phyloP scores from a whole-genome alignment of 2,329 filamentous ascomycete species.

The Fusarium incarnatum region DNA sequence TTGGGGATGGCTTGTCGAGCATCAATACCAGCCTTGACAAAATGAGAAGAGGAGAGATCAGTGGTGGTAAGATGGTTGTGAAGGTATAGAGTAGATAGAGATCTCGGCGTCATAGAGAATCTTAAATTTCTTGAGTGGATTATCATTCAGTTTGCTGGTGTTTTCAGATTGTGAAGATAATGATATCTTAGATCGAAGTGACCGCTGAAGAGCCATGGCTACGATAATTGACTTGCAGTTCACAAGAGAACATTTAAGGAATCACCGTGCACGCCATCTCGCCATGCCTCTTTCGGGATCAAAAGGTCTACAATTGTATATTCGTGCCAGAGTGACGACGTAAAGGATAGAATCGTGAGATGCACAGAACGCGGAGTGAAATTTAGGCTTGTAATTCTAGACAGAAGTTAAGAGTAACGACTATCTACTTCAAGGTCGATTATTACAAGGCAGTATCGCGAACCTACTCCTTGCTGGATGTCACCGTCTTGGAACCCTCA shows the following conservation, averaged over 20 bases:
- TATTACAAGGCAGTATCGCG: neutral
- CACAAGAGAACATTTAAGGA: neutral
- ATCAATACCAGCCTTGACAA: constrained; percentile 76
- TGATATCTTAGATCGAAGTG: too few relatives aligned
- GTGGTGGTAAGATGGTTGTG: constrained; percentile 74
- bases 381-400: neutral
- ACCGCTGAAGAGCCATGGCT: neutral
- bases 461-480: neutral
- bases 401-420: neutral
- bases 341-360: too few relatives aligned
- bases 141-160: neutral
- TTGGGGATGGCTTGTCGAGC: constrained; percentile 70
- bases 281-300: neutral
- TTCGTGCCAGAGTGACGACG: neutral
- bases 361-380: neutral
- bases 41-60: constrained; percentile 73
- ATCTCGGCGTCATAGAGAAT: too few relatives aligned
- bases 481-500: neutral
- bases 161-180: neutral
- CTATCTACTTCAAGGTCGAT: neutral
- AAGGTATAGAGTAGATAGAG: neutral
- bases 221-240: neutral
- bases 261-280: neutral
- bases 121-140: fast-evolving
- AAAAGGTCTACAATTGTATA: neutral